Conservation (phyloP, 2,329 filamentous ascomycete genomes). For the Penicillium glabrum region DNA sequence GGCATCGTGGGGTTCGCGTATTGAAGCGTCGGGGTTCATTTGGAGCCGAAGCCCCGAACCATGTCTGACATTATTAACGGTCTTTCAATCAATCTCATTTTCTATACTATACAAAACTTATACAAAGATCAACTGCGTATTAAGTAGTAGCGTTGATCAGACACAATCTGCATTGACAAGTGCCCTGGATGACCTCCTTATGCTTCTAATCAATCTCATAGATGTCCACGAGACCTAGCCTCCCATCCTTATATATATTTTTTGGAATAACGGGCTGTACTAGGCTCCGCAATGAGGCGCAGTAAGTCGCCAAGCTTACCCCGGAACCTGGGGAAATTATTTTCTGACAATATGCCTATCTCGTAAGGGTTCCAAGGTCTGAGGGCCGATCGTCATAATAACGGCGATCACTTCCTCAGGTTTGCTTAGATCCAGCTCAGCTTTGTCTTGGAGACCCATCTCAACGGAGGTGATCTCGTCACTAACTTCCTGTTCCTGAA, state of each 20-base stretch:
- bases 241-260: not conserved
- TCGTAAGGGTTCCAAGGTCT: not conserved
- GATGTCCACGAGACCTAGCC: not conserved
- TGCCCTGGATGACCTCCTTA: not conserved
- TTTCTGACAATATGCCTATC: not conserved
- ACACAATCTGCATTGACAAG: not conserved
- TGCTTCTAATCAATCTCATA: not conserved
- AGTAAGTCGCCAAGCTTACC: constrained; percentile 1
- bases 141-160: no score
- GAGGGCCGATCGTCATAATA: not conserved
- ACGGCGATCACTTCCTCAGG: not conserved
- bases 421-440: not conserved
- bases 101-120: not conserved
- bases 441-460: no score
- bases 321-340: not conserved
- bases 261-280: not conserved
- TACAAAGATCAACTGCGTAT: no score
- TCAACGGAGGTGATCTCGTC: not conserved
- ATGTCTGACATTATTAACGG: not conserved
- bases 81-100: not conserved
- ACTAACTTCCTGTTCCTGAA: constrained; percentile 1
- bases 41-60: not conserved
- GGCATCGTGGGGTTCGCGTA: not conserved
- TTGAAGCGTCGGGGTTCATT: not conserved
- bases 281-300: not conserved